Evolutionary conservation across 805 yeast genomes (phyloP), one percentile per base, ranked within the genome.

Genomic region (Spathaspora passalidarum): DNA sequence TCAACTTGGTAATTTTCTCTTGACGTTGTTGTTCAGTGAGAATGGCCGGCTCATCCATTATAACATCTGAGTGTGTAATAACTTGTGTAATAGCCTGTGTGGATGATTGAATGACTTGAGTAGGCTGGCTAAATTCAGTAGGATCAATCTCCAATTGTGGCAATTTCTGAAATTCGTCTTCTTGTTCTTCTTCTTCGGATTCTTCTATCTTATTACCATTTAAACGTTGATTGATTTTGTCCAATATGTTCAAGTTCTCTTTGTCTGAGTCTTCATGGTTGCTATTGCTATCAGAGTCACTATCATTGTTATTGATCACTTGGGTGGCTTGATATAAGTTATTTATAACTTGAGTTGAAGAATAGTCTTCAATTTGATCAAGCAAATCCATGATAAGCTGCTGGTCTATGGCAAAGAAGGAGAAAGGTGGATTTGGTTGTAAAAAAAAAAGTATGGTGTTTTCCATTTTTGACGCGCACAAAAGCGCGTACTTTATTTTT

Each of bases 121-220:
- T 39, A 19, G 42, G 42, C 17, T 21, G 42, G 14, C 20, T 22
- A 16, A 32, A 51, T 14, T 53, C 58, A 32, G 42, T 46, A 32
- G 39, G 53, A 43, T 58, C 61, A 2, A 56, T 38, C 5, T 49
- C 58, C 39, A 70, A 56, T 49, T 71, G 75, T 1, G 75, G 76
- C 17, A 70, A 59, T 35, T 44, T 49, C 19, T 59, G 62, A 13
- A 46, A 37, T 10, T 46, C 57, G 9, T 42, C 32, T 17, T 49
- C 40, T 21, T 38, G 17, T 35, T 39, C 36, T 10, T 40, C 43
- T 5, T 39, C 47, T 4, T 16, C 26, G 2, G 14, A 11, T 8
- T 43, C 37, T 13, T 47, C 47, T 20, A 17, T 23, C 10, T 17
- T 17, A 26, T 49, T 55, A 1, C 60, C 66, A 41, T 51, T 48